Base-by-base conservation (phyloP, 2,329 filamentous ascomycete species). In the Cercospora citrullina region DNA sequence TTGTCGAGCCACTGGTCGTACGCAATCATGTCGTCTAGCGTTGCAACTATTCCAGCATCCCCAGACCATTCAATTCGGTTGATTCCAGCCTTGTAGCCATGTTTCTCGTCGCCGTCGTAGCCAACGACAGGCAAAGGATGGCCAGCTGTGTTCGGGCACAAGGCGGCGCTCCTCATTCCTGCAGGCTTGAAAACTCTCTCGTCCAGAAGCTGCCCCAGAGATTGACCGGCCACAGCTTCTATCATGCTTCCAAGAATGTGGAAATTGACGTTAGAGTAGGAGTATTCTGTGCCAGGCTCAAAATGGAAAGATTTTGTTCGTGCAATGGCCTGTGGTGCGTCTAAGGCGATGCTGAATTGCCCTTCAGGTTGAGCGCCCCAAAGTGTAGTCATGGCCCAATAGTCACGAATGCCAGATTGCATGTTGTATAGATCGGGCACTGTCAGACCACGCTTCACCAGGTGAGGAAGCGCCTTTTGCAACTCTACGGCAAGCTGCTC, bases 21-120 rank as follows among this genome's bases (percentile, higher is more conserved):
- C 0, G 80, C 80, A 60, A 83, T 77, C 82, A 84, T 83, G 69
- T 84, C 82, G n/a, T 74, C 72, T 2, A 83, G 77, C 5, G 81
- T 80, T 60, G 80, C 81, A 3, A 79, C 80, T 12, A 83, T 73
- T 7, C 82, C 82, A 5, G 82, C 82, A 73, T 83, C 82, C 3
- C 81, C 82, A 18, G 81, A 77, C 82, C 82, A 84, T 67, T 83
- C 80, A 59, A 83, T 83, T 0, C 75, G 75, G 63, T 84, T 83
- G 12, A 74, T 63, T 3, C 77, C 80, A 1, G 77, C 73, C 3
- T 76, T 69, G 61, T 77, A 83, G 0, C 82, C 82, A 8, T 68
- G 63, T 14, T 76, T 63, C 65, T 81, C 80, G 16, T 75, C 74
- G 3, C 81, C 81, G 69, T 84, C 82, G 67, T 84, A 82, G 8